Percentiles rank a stretch among this genome's conserved stretches.
Evolutionary conservation across 257 asterid genomes (phyloP).

Genomic region (Solanum piurae): DNA sequence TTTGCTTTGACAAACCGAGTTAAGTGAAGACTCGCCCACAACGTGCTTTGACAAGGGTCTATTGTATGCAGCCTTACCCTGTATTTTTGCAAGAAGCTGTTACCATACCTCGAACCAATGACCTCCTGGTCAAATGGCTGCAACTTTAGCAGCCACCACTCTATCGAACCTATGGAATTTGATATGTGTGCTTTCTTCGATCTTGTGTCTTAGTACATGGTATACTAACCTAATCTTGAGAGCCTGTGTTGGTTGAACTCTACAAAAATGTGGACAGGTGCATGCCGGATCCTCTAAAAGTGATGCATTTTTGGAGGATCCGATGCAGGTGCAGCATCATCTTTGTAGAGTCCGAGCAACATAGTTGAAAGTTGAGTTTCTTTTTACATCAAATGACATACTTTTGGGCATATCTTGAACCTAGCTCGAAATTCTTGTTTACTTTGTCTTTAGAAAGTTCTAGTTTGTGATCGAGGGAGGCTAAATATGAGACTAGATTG

Average conservation of each 20-base stretch:
- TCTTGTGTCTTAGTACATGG: neutral
- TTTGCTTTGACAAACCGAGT: neutral
- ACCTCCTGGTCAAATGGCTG: neutral
- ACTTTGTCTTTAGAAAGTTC: no score
- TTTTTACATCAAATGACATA: neutral
- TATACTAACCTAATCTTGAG: neutral
- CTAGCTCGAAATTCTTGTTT: no score
- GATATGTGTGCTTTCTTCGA: neutral
- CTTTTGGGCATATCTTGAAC: neutral
- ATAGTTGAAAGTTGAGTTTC: neutral
- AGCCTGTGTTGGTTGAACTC: neutral
- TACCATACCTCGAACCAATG: neutral
- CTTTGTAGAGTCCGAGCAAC: neutral
- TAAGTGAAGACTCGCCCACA: neutral
- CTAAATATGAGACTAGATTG: no score
- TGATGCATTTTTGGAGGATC: neutral
- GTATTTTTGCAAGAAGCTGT: neutral
- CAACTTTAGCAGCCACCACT: neutral
- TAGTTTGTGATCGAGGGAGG: no score
- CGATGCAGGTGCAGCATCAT: fast-evolving
- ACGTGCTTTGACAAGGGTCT: neutral
- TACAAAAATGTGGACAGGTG: neutral
- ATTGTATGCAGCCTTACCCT: neutral
- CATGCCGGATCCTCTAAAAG: neutral
- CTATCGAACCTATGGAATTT: neutral